Base-by-base conservation (phyloP, 441 rosid species). In the Lepidium campestre region DNA sequence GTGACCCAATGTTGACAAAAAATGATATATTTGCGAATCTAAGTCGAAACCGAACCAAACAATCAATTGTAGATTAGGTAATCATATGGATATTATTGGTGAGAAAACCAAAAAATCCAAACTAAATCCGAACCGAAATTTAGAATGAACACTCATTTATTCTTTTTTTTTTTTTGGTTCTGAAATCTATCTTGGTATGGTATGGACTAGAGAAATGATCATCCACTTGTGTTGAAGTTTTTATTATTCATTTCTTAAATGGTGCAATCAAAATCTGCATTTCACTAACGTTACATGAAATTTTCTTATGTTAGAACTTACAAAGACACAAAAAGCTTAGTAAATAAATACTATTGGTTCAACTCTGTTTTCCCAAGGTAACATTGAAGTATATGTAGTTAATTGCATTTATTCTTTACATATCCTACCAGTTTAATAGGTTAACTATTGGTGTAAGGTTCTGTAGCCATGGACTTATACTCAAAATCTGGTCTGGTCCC, bases 401-500 rank as follows among this genome's bases (percentile, higher is more conserved):
- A 61, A 50, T 55, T 23, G 18, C 17, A 32, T 62, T 55, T 63
- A 8, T 47, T 57, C 18, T 48, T 47, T 31, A 56, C 49, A 10
- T 58, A 45, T 60, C 19, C 54, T 72, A 86, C 71, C 84, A 81
- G 56, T 92, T 88, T 62, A 85, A 65, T 58, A 86, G 53, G 78
- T 84, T 81, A 46, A 88, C 63, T 52, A 56, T 81, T 56, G 88
- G 90, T 47, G 83, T 80, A 57, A 79, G 70, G 71, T 73, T 85
- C 63, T 78, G 97, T 7, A 88, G 84, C 98, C 93, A 90, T 8
- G 98, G 98, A 59, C 98, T 90, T 13, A 81, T 85, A 67, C 75
- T 40, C 81, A 82, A 81, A 13, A 78, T 45, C 32, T 50, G 75
- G 63, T 93, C 98, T 57, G 79, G 80, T 46, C 74, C 87, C 98